Evolutionary conservation across 1,284 basidiomycete species (phyloP), one percentile per base, ranked within the genome.

Genomic region (Heterobasidion irregulare): DNA sequence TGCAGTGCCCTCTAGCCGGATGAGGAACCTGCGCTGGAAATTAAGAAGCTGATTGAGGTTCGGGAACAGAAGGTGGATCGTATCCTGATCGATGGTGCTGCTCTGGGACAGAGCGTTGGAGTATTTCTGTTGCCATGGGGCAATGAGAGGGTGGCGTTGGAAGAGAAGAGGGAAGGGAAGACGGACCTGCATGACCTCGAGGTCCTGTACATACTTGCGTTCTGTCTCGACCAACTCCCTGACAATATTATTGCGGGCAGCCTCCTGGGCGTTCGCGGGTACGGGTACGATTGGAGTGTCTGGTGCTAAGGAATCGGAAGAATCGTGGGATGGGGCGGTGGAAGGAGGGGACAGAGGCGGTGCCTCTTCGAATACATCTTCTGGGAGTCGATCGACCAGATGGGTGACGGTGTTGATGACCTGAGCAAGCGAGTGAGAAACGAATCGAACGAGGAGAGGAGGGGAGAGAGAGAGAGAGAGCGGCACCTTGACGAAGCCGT

Each of bases 191-290:
- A 99, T 87, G 65, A 95, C 87, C 71, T 99, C 97, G 56, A 99
- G 76, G 72, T 99, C 96, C 70, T 96, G 92, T 15, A 99, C 96
- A 70, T 96, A 99, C 74, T 97, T 98, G 54, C 96, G 85, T 70
- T 99, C 97, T 3, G 92, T 95, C 67, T 94, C 91, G 52, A 97
- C 83, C 62, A 96, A 84, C 70, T 97, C 94, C 61, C 82, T 80
- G 55, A 94, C 81, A 60, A 93, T 89, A 62, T 92, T 86, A 61
- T 82, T 84, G 36, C 91, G 78, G 18, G 86, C 85, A 15, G 82
- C 77, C 59, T 88, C 86, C 56, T 81, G 77, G 16, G 79, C 78
- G 63, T 76, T 82, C 34, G 75, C 68, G 15, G 83, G 71, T 38
- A 74, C 59, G 6, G 66, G 56, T 35, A 57, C 57, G 36, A 68